These are phyloP conservation scores for Cystoisospora suis DNA, from an alignment of 169 alveolate species.

Conservation along the genomic window DNA sequence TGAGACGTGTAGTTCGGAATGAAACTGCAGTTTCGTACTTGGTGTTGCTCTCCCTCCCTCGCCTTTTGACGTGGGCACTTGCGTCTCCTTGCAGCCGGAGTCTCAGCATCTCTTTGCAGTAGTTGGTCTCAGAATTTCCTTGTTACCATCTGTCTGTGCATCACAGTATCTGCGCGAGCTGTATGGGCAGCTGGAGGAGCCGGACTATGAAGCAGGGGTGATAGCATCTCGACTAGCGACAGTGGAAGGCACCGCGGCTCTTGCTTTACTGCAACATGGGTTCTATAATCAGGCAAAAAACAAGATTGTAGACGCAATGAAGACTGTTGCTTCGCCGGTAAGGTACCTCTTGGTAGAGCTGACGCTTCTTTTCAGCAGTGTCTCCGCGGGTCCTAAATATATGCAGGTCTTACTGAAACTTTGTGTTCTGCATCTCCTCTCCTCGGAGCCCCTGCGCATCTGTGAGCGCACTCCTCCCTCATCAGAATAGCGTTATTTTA, in stretches of 20 bases:
- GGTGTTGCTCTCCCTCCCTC: no score
- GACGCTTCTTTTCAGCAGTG: background rate
- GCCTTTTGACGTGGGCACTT: no score
- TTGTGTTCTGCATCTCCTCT: background rate
- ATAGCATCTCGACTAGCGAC: slow-evolving; percentile 30
- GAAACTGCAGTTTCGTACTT: no score
- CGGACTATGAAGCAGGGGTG: slow-evolving; percentile 53
- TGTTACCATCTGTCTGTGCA: no score
- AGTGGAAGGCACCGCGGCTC: slow-evolving; percentile 29
- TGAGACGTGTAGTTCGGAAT: no score
- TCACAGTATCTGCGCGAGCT: slow-evolving; percentile 52
- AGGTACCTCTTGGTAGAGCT: background rate
- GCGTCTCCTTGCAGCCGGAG: no score
- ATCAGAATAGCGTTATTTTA: no score
- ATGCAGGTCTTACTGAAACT: no score
- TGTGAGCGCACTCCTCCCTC: background rate
- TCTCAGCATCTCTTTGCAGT: no score
- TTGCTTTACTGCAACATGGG: slow-evolving; percentile 53
- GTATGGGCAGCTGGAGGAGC: slow-evolving; percentile 61
- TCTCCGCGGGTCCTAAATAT: no score
- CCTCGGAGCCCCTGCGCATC: background rate
- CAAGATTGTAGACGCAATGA: slow-evolving; percentile 21
- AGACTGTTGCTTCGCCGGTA: slow-evolving; percentile 18
- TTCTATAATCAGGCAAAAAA: slow-evolving; percentile 50
- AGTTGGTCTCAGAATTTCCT: no score